Conservation (phyloP, 139 green algal genomes). For the Astrephomene gubernaculifera region DNA sequence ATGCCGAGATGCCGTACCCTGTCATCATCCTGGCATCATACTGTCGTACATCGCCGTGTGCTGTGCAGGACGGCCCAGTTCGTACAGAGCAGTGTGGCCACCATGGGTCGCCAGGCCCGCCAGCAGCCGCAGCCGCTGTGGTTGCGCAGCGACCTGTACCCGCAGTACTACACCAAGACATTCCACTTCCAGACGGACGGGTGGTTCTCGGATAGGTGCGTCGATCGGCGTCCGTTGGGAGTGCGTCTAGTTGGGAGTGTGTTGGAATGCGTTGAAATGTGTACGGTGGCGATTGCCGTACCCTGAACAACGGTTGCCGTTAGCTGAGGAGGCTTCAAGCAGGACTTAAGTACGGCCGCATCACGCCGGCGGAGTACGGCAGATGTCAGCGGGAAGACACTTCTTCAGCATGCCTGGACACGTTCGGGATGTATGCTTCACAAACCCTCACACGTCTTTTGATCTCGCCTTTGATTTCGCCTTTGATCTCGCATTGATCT, state of each 20-base stretch:
- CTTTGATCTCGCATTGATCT: background rate
- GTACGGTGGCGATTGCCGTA: background rate
- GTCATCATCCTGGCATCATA: no score
- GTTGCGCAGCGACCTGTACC: constrained; percentile 73
- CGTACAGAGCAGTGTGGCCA: constrained; percentile 67
- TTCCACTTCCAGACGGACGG: constrained; percentile 94
- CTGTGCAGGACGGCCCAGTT: constrained; percentile 62
- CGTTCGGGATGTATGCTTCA: background rate
- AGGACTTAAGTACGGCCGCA: background rate
- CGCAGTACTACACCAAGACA: constrained; percentile 85
- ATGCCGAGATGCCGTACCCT: background rate
- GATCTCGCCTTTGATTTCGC: background rate
- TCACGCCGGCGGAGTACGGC: no score
- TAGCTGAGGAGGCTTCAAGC: background rate
- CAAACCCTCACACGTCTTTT: background rate
- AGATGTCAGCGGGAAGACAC: no score
- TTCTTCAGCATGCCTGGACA: background rate
- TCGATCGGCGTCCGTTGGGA: background rate
- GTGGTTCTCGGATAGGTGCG: constrained; percentile 75
- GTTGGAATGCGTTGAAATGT: background rate
- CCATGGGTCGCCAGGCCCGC: constrained; percentile 60
- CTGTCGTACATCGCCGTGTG: no score
- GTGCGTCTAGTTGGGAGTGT: background rate
- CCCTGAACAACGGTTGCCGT: background rate
- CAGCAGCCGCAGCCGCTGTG: constrained; percentile 62